These are phyloP conservation scores for Cucurbita argyrosperma DNA, from an alignment of 306 rosid species.

Conservation along the genomic window DNA sequence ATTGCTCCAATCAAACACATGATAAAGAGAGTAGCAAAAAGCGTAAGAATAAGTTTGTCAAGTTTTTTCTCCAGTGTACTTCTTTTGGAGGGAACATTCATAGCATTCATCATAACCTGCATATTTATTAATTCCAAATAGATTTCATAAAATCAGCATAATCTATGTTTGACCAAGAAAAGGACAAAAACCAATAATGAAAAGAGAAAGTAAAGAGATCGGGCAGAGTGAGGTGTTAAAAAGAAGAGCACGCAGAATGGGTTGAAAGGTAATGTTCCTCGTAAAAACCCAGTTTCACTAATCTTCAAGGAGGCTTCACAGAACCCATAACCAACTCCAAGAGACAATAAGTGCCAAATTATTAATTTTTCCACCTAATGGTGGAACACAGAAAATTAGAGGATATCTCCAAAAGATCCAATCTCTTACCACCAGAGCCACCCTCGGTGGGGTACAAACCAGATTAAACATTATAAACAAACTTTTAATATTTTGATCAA, in stretches of 20 bases:
- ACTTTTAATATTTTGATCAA: too few relatives aligned
- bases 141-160: background rate
- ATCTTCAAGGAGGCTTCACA: background rate
- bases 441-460: background rate
- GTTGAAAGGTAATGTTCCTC: background rate
- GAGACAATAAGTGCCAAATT: background rate
- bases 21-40: constrained; percentile 58
- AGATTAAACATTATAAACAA: background rate
- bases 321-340: background rate
- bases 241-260: background rate
- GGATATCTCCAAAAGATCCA: background rate
- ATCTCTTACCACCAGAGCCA: background rate
- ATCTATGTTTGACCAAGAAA: background rate
- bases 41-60: constrained; percentile 75
- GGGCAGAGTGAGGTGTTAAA: background rate
- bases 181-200: background rate
- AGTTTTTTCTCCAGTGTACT: constrained; percentile 95
- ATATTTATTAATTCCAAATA: constrained; percentile 17
- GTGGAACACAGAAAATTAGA: background rate
- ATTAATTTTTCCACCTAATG: background rate
- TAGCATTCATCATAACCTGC: constrained; percentile 98
- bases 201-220: background rate
- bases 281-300: background rate
- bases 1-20: constrained; percentile 84
- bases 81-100: constrained; percentile 97